Evolutionary conservation across 1,284 basidiomycete species (phyloP).

Genomic region (Vanrija sp.): DNA sequence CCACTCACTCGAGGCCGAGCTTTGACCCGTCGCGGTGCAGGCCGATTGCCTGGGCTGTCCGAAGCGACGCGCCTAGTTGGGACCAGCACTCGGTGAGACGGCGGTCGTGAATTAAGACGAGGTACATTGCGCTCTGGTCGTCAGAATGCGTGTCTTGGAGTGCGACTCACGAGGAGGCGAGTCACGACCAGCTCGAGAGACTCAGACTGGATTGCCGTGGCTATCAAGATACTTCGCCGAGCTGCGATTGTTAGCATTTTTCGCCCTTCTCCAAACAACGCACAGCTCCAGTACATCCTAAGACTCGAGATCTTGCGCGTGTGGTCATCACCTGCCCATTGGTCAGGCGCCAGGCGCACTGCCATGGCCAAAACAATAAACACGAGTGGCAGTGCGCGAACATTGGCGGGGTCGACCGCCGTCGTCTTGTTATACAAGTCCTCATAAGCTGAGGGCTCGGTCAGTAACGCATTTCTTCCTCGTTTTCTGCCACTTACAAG

Average conservation of each 20-base stretch:
- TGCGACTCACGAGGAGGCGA: conserved; percentile 66
- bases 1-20: conserved; percentile 59
- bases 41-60: conserved; percentile 90
- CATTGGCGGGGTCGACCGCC: conserved; percentile 71
- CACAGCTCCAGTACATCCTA: conserved; percentile 90
- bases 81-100: conserved; percentile 77
- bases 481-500: conserved; percentile 39
- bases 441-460: conserved; percentile 57
- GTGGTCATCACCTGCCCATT: conserved; percentile 71
- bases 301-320: conserved; percentile 71
- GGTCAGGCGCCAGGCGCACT: conserved; percentile 76
- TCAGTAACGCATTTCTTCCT: neutral
- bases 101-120: conserved; percentile 62
- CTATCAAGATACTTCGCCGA: conserved; percentile 76
- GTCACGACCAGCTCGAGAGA: conserved; percentile 84
- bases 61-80: conserved; percentile 83
- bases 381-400: conserved; percentile 81
- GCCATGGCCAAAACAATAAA: conserved; percentile 92
- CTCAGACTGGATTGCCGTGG: conserved; percentile 84
- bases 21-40: conserved; percentile 86
- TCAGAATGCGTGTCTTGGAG: conserved; percentile 4
- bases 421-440: conserved; percentile 71
- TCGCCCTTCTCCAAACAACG: conserved; percentile 38
- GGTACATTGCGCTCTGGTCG: conserved; percentile 75
- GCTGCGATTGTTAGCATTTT: conserved; percentile 53